Base-by-base conservation (phyloP, 768 basidiomycete species). In the Gelatoporia subvermispora region DNA sequence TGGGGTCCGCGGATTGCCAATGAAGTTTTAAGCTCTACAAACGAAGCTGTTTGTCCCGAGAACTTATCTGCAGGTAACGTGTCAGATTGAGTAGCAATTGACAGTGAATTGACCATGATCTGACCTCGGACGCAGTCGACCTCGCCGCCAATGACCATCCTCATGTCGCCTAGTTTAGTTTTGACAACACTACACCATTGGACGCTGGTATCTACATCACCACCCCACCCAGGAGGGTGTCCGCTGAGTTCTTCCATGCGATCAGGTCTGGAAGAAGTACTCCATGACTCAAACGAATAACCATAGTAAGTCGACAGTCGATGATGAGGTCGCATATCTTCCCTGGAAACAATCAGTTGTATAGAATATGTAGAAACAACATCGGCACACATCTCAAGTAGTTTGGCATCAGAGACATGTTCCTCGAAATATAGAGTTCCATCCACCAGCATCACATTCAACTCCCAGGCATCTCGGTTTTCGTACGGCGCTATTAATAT, bases 111-210 rank as follows among this genome's bases (percentile, higher is more conserved):
- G 4, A 22, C 9, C 22, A 21, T 22, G 18, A 18, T 25, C 70
- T 50, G 52, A 88, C 90, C 86, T 64, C 81, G 73, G 18, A 93
- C 81, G 60, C 92, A 95, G 64, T 95, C 92, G 5, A 95, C 92
- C 66, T 94, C 92, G 4, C 93, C 92, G 1, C 92, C 92, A 41
- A 93, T 80, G 49, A 95, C 68, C 43, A 90, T 68, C 36, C 88
- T 72, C 22, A 73, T 77, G 47, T 80, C 74, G 0, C 84, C 88
- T 21, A 93, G 75, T 52, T 88, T 90, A 3, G 89, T 91, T 65
- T 89, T 88, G 39, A 92, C 86, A 44, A 95, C 84, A 51, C 80
- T 83, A 59, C 92, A 93, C 91, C 91, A 93, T 56, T 93, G 90
- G 0, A 88, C 77, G 56, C 92, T 92, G 10, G 90, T 93, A 60